A percentile compares a stretch with the other conserved stretches of the same genome.
Conservation (phyloP, 2,329 filamentous ascomycete species). For the Alternaria ethzedia region DNA sequence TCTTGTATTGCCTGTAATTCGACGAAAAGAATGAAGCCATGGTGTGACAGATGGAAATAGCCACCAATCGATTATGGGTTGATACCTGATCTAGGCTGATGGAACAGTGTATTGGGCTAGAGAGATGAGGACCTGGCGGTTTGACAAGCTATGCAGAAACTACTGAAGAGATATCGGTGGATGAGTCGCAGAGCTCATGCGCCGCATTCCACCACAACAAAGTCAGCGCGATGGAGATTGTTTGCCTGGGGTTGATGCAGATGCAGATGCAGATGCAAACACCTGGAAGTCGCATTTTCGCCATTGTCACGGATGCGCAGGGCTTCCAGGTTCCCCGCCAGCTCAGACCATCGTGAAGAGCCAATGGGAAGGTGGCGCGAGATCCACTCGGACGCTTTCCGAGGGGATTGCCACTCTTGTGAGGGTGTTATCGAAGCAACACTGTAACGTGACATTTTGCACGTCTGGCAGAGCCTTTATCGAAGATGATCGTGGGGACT, state of each 20-base stretch:
- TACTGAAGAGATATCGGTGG: not conserved
- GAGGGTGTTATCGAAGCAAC: not conserved
- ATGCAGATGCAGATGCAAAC: not conserved
- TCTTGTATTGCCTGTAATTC: not conserved
- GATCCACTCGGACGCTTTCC: not conserved
- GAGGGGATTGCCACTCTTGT: not conserved
- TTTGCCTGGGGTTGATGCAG: not conserved
- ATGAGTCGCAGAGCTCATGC: not conserved
- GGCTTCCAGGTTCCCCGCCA: not conserved
- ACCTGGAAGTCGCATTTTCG: not conserved
- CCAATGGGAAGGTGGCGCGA: not conserved
- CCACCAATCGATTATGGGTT: not conserved
- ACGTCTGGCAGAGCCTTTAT: not conserved
- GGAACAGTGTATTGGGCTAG: not conserved
- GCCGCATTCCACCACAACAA: not conserved
- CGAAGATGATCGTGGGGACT: not conserved
- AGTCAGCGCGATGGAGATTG: not conserved
- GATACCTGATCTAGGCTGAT: not conserved
- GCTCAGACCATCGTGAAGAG: not conserved
- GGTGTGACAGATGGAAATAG: not conserved
- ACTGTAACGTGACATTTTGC: not conserved
- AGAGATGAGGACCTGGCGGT: not conserved
- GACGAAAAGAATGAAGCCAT: not conserved
- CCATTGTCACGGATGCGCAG: not conserved
- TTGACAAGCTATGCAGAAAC: not conserved